Percentiles rank a stretch among this genome's conserved stretches.
phyloP scores from a whole-genome alignment of 2,329 filamentous ascomycete genomes.

The Pseudogymnoascus sp. region DNA sequence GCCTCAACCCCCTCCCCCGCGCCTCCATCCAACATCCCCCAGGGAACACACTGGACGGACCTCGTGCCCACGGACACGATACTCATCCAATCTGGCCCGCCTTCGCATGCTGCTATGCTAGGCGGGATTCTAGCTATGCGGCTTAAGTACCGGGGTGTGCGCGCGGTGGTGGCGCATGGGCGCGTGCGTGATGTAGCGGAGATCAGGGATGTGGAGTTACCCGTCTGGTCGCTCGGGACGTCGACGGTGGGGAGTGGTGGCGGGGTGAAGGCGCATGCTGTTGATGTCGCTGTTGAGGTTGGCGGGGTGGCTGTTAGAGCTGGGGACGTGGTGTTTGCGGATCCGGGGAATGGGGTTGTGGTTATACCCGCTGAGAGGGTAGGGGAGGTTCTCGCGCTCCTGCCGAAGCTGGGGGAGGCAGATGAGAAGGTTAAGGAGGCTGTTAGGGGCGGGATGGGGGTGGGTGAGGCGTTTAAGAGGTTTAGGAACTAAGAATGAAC shows the following conservation, averaged over 20 bases:
- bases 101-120: conserved; percentile 60
- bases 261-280: conserved; percentile 48
- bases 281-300: conserved; percentile 38
- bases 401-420: conserved; percentile 34
- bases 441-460: conserved; percentile 52
- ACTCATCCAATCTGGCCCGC: conserved; percentile 58
- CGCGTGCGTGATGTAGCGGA: conserved; percentile 59
- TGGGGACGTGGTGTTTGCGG: conserved; percentile 63
- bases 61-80: conserved; percentile 50
- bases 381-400: conserved; percentile 50
- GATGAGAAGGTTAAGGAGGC: conserved; percentile 57
- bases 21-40: conserved; percentile 42
- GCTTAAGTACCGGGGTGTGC: conserved; percentile 54
- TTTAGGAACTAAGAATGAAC: conserved; percentile 18
- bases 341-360: conserved; percentile 61
- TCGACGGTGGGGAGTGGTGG: conserved; percentile 51
- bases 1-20: conserved; percentile 56
- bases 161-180: conserved; percentile 59
- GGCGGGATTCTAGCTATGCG: conserved; percentile 70
- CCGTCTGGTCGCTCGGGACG: conserved; percentile 50
- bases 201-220: conserved; percentile 45
- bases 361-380: conserved; percentile 56
- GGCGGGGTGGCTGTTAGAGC: conserved; percentile 36
- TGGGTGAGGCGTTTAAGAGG: conserved; percentile 58
- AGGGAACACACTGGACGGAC: conserved; percentile 61